Evolutionary conservation across 305 asterid species (phyloP).

Genomic region (Solanum aculeatissimum): DNA sequence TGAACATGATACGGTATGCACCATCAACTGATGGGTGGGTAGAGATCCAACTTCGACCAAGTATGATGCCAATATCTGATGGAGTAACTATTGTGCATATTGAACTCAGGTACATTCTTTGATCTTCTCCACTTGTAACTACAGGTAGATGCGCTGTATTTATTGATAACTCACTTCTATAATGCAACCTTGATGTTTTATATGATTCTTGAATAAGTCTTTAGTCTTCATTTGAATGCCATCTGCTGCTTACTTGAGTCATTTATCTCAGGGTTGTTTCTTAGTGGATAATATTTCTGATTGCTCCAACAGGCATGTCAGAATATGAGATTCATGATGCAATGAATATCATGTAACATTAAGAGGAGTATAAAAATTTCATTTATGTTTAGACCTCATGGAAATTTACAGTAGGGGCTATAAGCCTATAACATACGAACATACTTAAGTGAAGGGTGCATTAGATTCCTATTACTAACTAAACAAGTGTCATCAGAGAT

Average conservation of each 20-base stretch:
- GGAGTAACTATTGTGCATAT: conserved; percentile 36
- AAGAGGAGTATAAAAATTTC: neutral
- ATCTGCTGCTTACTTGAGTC: neutral
- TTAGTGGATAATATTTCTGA: neutral
- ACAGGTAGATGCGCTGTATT: neutral
- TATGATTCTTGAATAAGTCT: neutral
- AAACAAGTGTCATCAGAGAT: too few relatives aligned
- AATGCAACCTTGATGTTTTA: neutral
- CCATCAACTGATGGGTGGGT: conserved; percentile 83
- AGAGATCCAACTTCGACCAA: conserved; percentile 64
- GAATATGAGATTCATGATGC: neutral
- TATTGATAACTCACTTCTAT: neutral
- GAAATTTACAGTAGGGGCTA: neutral
- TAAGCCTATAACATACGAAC: neutral
- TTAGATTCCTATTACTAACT: too few relatives aligned
- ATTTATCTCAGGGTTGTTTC: neutral
- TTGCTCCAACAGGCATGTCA: neutral
- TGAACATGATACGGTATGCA: conserved; percentile 51
- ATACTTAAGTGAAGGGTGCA: neutral
- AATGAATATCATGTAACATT: neutral
- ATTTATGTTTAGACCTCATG: neutral
- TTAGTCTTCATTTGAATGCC: neutral
- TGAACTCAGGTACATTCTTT: conserved; percentile 43
- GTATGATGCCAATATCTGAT: conserved; percentile 47
- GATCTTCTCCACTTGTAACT: neutral